Percentiles rank a stretch among this genome's conserved stretches.
phyloP scores from a whole-genome alignment of 2,329 filamentous ascomycete species.

The Aspergillus sp. region DNA sequence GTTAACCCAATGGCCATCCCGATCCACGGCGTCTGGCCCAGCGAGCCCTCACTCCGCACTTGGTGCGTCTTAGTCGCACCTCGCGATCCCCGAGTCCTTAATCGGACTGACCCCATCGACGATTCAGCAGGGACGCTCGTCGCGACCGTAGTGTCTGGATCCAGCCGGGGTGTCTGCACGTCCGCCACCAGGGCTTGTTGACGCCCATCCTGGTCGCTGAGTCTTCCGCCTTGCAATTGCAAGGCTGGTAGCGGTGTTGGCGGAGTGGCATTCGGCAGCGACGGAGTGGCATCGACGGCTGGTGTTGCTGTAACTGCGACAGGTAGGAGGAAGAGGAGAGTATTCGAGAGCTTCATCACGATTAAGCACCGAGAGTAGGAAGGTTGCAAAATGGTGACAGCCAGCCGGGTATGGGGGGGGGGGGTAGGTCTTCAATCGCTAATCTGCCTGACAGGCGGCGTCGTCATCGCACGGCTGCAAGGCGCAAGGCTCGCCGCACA shows the following conservation, averaged over 20 bases:
- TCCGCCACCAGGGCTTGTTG: neutral
- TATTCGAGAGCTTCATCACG: conserved; percentile 12
- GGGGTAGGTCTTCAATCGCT: too few relatives aligned
- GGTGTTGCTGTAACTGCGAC: conserved; percentile 13
- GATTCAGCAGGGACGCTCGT: conserved; percentile 20
- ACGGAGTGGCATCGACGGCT: conserved; percentile 15
- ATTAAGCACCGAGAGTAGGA: too few relatives aligned
- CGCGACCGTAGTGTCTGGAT: conserved; percentile 5
- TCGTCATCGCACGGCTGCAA: too few relatives aligned
- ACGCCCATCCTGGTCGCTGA: neutral
- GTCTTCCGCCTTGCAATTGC: neutral
- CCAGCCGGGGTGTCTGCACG: neutral
- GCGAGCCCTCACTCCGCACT: conserved; percentile 28
- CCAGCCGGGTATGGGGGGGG: too few relatives aligned
- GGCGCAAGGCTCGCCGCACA: too few relatives aligned
- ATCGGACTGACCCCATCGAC: conserved; percentile 21
- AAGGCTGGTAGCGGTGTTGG: conserved; percentile 8
- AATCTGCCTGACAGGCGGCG: too few relatives aligned
- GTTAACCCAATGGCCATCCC: conserved; percentile 34
- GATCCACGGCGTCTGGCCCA: conserved; percentile 33
- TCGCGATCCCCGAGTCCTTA: conserved; percentile 16
- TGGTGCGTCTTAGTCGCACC: conserved; percentile 19
- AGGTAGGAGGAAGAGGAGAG: conserved; percentile 13
- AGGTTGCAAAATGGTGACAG: too few relatives aligned
- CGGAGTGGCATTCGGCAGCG: conserved; percentile 10